phyloP scores from a whole-genome alignment of 129 eudicot genomes.

The Ambrosia artemisiifolia region DNA sequence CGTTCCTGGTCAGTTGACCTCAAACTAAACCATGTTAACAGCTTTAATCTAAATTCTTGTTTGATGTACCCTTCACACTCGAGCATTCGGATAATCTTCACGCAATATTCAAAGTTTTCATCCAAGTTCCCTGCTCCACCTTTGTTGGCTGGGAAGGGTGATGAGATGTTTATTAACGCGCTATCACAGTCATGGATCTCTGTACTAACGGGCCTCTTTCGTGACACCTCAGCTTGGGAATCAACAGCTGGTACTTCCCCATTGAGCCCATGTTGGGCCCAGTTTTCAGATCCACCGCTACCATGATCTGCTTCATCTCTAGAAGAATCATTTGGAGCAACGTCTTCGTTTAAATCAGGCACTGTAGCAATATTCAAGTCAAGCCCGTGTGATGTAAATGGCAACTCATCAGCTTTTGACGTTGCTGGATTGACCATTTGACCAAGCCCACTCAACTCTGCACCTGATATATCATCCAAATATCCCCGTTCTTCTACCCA shows the following conservation, averaged over 20 bases:
- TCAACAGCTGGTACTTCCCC: constrained; percentile 68
- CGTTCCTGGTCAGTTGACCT: constrained; percentile 87
- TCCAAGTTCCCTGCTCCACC: constrained; percentile 47
- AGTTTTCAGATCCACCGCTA: constrained; percentile 61
- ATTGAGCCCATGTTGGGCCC: constrained; percentile 40
- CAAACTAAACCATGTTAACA: constrained; percentile 89
- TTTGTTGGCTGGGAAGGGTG: constrained; percentile 34
- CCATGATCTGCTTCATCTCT: constrained; percentile 64
- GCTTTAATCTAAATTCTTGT: constrained; percentile 67
- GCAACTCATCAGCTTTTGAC: constrained; percentile 26
- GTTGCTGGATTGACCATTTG: constrained; percentile 28
- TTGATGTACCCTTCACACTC: constrained; percentile 66
- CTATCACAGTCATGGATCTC: constrained; percentile 66
- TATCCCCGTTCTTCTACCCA: constrained; percentile 57
- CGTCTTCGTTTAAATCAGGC: constrained; percentile 79
- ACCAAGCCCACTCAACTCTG: constrained; percentile 18
- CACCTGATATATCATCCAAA: constrained; percentile 44
- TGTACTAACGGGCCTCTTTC: constrained; percentile 55
- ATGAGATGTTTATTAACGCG: constrained; percentile 64
- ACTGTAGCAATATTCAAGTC: constrained; percentile 77
- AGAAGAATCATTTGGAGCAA: constrained; percentile 53
- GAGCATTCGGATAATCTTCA: constrained; percentile 68
- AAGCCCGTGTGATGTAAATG: constrained; percentile 52
- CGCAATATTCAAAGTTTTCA: constrained; percentile 72
- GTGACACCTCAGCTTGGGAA: constrained; percentile 33